These are phyloP conservation scores for Flaveria brownii DNA, from an alignment of 129 eudicot species.

Conservation along the genomic window DNA sequence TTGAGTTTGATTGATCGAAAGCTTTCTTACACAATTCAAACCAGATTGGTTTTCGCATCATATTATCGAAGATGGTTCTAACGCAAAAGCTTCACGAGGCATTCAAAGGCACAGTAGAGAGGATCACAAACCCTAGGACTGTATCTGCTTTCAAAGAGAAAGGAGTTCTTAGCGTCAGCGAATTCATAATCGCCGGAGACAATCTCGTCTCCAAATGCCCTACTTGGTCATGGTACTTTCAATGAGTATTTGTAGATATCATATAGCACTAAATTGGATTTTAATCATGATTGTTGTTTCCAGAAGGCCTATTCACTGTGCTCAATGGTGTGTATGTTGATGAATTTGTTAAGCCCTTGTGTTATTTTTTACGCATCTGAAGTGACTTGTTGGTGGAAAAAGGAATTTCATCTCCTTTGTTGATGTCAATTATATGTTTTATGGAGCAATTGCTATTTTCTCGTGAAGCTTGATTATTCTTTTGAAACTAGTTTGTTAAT, in stretches of 20 bases:
- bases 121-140: slow-evolving; percentile 86
- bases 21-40: too few species aligned
- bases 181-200: slow-evolving; percentile 87
- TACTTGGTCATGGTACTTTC: slow-evolving; percentile 90
- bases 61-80: slow-evolving; percentile 54
- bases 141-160: slow-evolving; percentile 94
- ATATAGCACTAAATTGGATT: slow-evolving; percentile 8
- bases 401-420: too few species aligned
- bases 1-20: too few species aligned
- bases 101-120: slow-evolving; percentile 88
- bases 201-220: slow-evolving; percentile 96
- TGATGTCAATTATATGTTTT: too few species aligned
- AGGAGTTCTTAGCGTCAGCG: slow-evolving; percentile 84
- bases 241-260: not conserved
- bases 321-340: too few species aligned
- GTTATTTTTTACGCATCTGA: too few species aligned
- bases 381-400: too few species aligned
- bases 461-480: not conserved
- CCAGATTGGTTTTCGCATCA: not conserved
- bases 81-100: slow-evolving; percentile 85
- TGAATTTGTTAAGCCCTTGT: too few species aligned
- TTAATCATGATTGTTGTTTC: slow-evolving; percentile 8
- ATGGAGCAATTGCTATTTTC: too few species aligned
- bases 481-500: not conserved
- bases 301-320: too few species aligned